Evolutionary conservation across 2,329 filamentous ascomycete genomes (phyloP).

Genomic region (Aspergillus sp.): DNA sequence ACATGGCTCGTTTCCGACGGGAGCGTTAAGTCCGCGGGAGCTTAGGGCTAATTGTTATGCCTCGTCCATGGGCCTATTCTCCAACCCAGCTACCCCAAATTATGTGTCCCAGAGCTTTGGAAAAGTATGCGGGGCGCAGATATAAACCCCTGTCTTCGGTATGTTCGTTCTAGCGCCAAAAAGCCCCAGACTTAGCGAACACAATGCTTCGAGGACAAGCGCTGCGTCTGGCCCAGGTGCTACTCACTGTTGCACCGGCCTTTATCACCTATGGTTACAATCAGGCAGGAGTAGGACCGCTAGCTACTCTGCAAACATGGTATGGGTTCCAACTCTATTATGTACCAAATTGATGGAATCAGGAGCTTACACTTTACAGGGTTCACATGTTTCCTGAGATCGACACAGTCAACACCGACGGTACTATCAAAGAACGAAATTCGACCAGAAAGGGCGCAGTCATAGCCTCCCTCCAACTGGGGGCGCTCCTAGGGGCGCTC

Average conservation of each 20-base stretch:
- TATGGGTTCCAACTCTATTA: too few species aligned
- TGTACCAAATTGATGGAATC: background rate
- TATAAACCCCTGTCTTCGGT: background rate
- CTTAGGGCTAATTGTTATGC: background rate
- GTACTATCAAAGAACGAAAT: background rate
- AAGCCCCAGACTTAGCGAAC: background rate
- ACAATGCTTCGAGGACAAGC: background rate
- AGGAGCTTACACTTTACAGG: background rate
- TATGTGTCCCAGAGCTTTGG: background rate
- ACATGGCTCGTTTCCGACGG: background rate
- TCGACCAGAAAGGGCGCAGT: background rate
- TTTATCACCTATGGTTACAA: slow-evolving; percentile 28
- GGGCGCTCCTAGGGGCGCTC: slow-evolving; percentile 22
- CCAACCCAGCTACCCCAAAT: background rate
- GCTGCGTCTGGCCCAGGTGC: slow-evolving; percentile 21
- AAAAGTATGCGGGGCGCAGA: background rate
- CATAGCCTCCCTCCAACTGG: slow-evolving; percentile 6
- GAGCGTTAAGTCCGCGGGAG: background rate
- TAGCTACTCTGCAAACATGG: too few species aligned
- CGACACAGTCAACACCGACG: background rate
- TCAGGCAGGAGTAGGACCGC: slow-evolving; percentile 22
- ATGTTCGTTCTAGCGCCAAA: background rate
- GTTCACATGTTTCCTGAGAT: background rate
- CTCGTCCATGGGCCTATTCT: background rate
- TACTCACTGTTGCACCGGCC: slow-evolving; percentile 22